Evolutionary conservation across 2,329 filamentous ascomycete genomes (phyloP).

Genomic region (Arthroderma sp.): DNA sequence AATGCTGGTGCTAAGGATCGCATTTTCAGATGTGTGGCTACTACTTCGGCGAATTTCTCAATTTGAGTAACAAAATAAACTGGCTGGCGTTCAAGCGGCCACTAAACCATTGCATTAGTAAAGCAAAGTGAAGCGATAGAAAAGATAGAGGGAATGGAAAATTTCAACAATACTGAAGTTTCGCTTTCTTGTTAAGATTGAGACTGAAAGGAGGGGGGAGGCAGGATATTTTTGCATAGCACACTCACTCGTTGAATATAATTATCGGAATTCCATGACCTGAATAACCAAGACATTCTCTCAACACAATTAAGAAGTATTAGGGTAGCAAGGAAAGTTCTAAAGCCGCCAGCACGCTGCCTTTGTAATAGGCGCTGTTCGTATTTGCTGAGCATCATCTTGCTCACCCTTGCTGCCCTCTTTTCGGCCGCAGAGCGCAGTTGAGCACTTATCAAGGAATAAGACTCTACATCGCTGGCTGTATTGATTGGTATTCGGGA

Average conservation of each 20-base stretch:
- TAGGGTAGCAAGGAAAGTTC: constrained; percentile 47
- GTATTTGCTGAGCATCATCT: constrained; percentile 45
- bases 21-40: constrained; percentile 47
- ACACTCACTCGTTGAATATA: constrained; percentile 23
- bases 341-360: constrained; percentile 43
- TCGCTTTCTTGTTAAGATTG: too few species aligned
- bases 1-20: constrained; percentile 35
- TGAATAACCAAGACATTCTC: constrained; percentile 46
- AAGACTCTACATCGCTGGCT: constrained; percentile 30
- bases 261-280: constrained; percentile 36
- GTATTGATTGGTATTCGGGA: constrained; percentile 28
- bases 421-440: constrained; percentile 43
- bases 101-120: constrained; percentile 19
- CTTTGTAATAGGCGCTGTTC: constrained; percentile 47
- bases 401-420: constrained; percentile 39
- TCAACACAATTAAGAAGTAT: constrained; percentile 47
- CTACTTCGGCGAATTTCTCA: constrained; percentile 44
- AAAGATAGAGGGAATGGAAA: neutral
- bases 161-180: too few species aligned
- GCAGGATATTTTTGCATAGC: neutral
- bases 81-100: constrained; percentile 43
- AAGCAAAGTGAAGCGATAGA: neutral
- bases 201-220: neutral
- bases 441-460: constrained; percentile 40
- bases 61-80: constrained; percentile 42